These are phyloP conservation scores for Aspergillus spinulosporus DNA, from an alignment of 2,329 filamentous ascomycete species.

Conservation along the genomic window DNA sequence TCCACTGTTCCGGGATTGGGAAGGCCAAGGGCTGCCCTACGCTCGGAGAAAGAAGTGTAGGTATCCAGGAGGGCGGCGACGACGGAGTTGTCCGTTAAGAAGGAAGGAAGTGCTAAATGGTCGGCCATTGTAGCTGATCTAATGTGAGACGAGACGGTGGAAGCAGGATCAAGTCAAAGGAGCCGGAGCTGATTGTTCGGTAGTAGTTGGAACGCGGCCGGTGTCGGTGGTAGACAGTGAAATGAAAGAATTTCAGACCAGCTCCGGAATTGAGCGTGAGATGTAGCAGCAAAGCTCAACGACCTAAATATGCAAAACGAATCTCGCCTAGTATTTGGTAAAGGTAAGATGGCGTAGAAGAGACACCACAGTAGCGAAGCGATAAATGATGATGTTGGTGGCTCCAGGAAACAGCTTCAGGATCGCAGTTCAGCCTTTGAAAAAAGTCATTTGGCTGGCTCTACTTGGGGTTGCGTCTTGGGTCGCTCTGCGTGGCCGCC, in stretches of 20 bases:
- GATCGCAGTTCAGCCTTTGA: conserved; percentile 23
- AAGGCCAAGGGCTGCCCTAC: conserved; percentile 83
- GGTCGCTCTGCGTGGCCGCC: conserved; percentile 30
- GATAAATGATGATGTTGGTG: conserved; percentile 12
- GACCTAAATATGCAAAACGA: conserved; percentile 19
- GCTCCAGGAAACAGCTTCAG: conserved; percentile 16
- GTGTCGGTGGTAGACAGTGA: conserved; percentile 21
- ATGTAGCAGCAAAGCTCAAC: conserved; percentile 19
- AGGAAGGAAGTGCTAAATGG: conserved; percentile 55
- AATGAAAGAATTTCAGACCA: conserved; percentile 32
- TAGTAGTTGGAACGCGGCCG: conserved; percentile 26
- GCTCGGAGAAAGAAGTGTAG: conserved; percentile 77
- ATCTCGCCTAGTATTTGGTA: conserved; percentile 27
- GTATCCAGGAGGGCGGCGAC: conserved; percentile 70
- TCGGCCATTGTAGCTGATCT: conserved; percentile 43
- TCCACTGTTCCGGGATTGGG: conserved; percentile 92
- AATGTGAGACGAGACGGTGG: conserved; percentile 17
- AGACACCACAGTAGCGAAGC: conserved; percentile 18
- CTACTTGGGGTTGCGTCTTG: conserved; percentile 31
- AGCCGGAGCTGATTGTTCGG: conserved; percentile 25
- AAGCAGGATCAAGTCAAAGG: conserved; percentile 10
- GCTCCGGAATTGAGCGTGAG: conserved; percentile 28
- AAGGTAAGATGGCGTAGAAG: conserved; percentile 10
- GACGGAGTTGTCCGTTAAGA: conserved; percentile 74
- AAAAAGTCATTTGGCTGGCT: conserved; percentile 34